Evolutionary conservation across 345 rosid species (phyloP).

Genomic region (Euphorbia tirucalli): DNA sequence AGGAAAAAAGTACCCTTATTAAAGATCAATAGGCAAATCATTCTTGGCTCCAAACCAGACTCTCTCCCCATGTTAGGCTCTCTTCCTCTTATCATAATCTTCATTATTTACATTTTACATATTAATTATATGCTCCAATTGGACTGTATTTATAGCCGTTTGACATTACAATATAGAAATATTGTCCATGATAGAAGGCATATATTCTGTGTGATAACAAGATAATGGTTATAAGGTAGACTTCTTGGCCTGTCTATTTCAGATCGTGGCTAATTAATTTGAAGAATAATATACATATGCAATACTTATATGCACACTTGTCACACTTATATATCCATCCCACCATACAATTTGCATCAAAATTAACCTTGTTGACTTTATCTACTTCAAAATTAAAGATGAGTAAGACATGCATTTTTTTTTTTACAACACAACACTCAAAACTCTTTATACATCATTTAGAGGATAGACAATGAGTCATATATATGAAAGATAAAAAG

Average conservation of each 20-base stretch:
- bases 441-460: too few relatives aligned
- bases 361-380: not conserved
- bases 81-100: not conserved
- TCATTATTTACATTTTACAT: not conserved
- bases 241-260: not conserved
- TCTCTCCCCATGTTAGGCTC: not conserved
- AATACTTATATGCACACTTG: too few relatives aligned
- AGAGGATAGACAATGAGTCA: too few relatives aligned
- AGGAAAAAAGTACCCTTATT: not conserved
- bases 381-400: too few relatives aligned
- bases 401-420: not conserved
- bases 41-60: constrained; percentile 1
- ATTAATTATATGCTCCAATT: not conserved
- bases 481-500: too few relatives aligned
- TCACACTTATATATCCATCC: not conserved
- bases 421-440: too few relatives aligned
- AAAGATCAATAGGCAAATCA: not conserved
- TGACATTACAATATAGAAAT: not conserved
- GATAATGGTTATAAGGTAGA: not conserved
- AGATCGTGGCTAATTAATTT: too few relatives aligned
- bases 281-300: not conserved
- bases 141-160: not conserved
- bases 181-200: not conserved
- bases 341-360: not conserved
- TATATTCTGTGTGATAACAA: not conserved